Conservation (phyloP, 2,329 filamentous ascomycete genomes). For the Pseudocercospora pini-densiflorae region DNA sequence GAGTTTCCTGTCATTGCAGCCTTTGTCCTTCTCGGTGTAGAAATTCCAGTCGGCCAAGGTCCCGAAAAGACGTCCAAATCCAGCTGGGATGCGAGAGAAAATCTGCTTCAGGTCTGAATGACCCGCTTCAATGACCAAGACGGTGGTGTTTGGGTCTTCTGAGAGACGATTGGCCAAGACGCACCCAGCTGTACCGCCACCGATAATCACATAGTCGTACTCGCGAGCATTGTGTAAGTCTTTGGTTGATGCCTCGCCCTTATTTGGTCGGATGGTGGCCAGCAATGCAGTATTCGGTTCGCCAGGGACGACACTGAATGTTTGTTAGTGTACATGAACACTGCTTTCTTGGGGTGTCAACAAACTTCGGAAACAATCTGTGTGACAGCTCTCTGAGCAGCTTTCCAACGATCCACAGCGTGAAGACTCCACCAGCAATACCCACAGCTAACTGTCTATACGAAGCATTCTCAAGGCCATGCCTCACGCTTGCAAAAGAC, state of each 20-base stretch:
- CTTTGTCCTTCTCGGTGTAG: slow-evolving; percentile 19
- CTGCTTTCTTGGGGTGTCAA: neutral
- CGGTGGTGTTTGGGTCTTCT: slow-evolving; percentile 34
- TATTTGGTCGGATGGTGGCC: slow-evolving; percentile 18
- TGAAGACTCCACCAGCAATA: slow-evolving; percentile 7
- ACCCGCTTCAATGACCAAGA: slow-evolving; percentile 38
- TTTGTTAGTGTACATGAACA: neutral
- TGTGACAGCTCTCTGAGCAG: slow-evolving; percentile 15
- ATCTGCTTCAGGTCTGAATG: slow-evolving; percentile 29
- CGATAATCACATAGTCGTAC: slow-evolving; percentile 39
- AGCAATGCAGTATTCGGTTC: slow-evolving; percentile 24
- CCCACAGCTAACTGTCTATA: slow-evolving; percentile 11
- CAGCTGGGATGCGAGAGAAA: slow-evolving; percentile 26
- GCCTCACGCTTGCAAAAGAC: neutral
- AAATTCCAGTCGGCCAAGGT: slow-evolving; percentile 24
- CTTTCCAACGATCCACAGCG: slow-evolving; percentile 12
- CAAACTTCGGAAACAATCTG: slow-evolving; percentile 13
- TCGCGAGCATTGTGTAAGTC: slow-evolving; percentile 19
- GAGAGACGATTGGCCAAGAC: slow-evolving; percentile 38
- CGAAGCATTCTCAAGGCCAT: slow-evolving; percentile 7
- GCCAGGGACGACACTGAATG: slow-evolving; percentile 20
- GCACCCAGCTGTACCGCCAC: slow-evolving; percentile 37
- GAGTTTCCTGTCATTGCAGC: slow-evolving; percentile 16
- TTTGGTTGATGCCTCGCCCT: slow-evolving; percentile 11
- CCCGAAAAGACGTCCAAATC: slow-evolving; percentile 20